Evolutionary conservation across 805 yeast species (phyloP), one percentile per base, ranked within the genome.

Genomic region (Pichia paraexigua): DNA sequence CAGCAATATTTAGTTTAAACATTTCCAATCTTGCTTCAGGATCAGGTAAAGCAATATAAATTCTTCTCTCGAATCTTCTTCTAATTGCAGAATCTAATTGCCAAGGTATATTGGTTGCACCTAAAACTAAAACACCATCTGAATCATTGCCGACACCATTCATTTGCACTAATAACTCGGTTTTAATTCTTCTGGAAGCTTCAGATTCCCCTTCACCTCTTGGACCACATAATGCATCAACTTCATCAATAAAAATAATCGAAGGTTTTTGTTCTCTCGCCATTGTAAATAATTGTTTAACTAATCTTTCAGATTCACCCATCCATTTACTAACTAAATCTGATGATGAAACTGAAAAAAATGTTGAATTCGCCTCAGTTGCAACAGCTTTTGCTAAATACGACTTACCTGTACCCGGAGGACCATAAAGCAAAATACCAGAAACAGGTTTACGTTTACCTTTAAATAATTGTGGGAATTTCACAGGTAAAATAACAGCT

Each of bases 101-200:
- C 99, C 99, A 94, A 20, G 99, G 99, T 54, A 94, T 94, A 67
- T 94, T 94, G 9, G 99, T 94, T 2, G 99, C 99, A 28, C 99
- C 99, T 48, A 94, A 74, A 0, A 94, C 98, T 37, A 94, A 73
- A 2, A 94, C 97, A 10, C 99, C 99, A 46, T 77, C 76, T 1
- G 96, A 73, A 65, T 94, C 98, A 65, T 89, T 91, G 17, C 99
- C 99, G 17, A 94, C 99, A 60, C 99, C 99, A 68, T 94, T 94
- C 99, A 94, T 94, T 66, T 94, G 99, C 5, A 94, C 98, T 60
- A 94, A 76, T 51, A 94, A 73, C 66, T 94, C 99, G 0, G 99
- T 94, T 66, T 94, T 92, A 62, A 94, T 92, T 72, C 99, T 82
- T 64, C 99, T 79, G 37, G 91, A 82, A 0, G 99, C 98, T 67